Conservation (phyloP, 257 asterid species). For the Leptodermis oblonga region DNA sequence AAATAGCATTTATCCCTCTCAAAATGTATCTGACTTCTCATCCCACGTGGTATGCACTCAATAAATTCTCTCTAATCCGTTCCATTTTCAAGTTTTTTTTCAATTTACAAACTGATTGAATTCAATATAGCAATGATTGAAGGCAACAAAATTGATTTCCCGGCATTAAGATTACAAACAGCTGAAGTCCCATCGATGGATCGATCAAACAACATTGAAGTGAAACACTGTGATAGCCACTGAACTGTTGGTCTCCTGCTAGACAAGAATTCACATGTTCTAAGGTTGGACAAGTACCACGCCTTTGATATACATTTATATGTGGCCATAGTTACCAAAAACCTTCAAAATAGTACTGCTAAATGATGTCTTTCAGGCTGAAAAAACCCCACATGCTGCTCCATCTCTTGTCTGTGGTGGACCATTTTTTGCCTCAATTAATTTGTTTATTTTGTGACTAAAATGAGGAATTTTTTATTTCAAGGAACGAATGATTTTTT, state of each 20-base stretch:
- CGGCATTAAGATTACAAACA: too few species aligned
- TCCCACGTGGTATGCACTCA: too few species aligned
- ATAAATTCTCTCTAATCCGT: too few species aligned
- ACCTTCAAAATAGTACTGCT: constrained; percentile 4
- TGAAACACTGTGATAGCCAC: constrained; percentile 25
- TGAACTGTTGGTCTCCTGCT: constrained; percentile 35
- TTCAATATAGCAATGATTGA: background rate
- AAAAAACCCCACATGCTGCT: constrained; percentile 41
- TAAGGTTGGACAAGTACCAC: constrained; percentile 7
- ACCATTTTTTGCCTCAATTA: constrained; percentile 4
- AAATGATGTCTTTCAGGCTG: background rate
- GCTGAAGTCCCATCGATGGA: too few species aligned
- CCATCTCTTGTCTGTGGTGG: constrained; percentile 21
- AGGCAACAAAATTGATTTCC: constrained; percentile 3
- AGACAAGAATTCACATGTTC: constrained; percentile 42
- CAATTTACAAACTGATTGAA: too few species aligned
- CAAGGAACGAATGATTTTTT: too few species aligned
- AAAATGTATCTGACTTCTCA: too few species aligned
- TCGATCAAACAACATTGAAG: constrained; percentile 14
- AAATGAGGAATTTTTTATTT: too few species aligned
- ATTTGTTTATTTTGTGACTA: too few species aligned
- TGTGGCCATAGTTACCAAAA: constrained; percentile 14
- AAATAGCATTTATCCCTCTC: too few species aligned
- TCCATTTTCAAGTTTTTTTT: too few species aligned
- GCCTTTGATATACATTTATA: background rate